Base-by-base conservation (phyloP, 768 basidiomycete genomes). In the Boletus pseudo-olivaceus region DNA sequence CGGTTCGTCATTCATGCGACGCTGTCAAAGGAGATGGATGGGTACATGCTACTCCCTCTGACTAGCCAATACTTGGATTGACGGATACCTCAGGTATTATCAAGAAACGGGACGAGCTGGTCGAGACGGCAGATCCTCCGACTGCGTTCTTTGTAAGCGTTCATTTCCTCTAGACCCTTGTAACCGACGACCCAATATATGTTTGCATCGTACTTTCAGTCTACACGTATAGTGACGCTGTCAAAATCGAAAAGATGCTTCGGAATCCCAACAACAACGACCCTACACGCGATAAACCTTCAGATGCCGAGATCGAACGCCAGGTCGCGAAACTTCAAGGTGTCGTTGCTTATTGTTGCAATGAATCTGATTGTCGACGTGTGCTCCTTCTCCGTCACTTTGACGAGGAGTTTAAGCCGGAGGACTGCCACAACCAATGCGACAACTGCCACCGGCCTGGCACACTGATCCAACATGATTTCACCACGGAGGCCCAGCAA, bases 81-180 rank as follows among this genome's bases (percentile, higher is more conserved):
- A 53, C 46, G 10, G 30, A 41, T 32, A 12, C 29, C 49, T 34
- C 29, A 90, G 89, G 2, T 90, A 90, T 64, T 94, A 93, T 63
- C 93, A 98, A 74, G 97, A 99, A 73, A 98, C 96, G 0, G 97
- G 97, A 7, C 84, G 97, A 53, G 97, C 95, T 17, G 97, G 97
- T 6, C 82, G 97, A 54, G 97, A 99, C 65, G 93, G 92, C 5
- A 69, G 80, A 60, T 80, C 82, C 2, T 87, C 97, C 0, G 84
- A 88, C 47, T 99, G 97, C 70, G 70, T 97, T 12, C 80, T 98
- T 11, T 93, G 93, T 96, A 67, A 64, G 86, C 72, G 5, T 19
- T 29, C 19, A 14, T 45, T 30, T 33, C 56, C 33, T 47, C 7
- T 30, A n/a, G 35, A 35, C 49, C 20, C 26, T 42, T 17, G 39